These are phyloP conservation scores for Penicillium subrubescens DNA, from an alignment of 495 filamentous ascomycete genomes.

Conservation along the genomic window DNA sequence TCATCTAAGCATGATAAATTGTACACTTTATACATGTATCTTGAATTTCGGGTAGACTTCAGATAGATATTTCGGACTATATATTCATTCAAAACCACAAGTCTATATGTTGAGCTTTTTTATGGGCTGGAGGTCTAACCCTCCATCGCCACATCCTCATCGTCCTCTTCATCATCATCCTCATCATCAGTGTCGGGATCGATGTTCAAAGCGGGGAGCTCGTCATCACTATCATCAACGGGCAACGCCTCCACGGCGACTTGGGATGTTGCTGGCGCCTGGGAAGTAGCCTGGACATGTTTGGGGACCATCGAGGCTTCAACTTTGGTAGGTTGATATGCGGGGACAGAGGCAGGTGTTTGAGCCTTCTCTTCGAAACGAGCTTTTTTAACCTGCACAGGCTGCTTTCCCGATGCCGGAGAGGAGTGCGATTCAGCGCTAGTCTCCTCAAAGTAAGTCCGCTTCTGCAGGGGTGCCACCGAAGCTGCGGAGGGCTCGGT, in stretches of 20 bases:
- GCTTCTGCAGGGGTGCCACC: conserved; percentile 31
- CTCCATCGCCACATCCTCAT: conserved; percentile 40
- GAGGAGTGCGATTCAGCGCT: conserved; percentile 10
- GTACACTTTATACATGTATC: conserved; percentile 6
- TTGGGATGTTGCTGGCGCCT: conserved; percentile 15
- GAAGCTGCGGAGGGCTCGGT: conserved; percentile 12
- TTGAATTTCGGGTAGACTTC: neutral
- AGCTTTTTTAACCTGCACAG: conserved; percentile 35
- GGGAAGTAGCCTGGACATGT: conserved; percentile 13
- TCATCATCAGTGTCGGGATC: conserved; percentile 50
- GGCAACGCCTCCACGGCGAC: conserved; percentile 10
- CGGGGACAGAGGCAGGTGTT: conserved; percentile 11
- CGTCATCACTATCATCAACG: conserved; percentile 52
- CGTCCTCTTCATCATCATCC: conserved; percentile 38
- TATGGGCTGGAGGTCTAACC: conserved; percentile 14
- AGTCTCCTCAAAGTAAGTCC: conserved; percentile 36
- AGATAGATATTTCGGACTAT: neutral
- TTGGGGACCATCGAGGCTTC: conserved; percentile 15
- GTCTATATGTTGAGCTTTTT: neutral
- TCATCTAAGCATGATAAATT: conserved; percentile 16
- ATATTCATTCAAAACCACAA: neutral
- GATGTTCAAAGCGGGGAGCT: conserved; percentile 50
- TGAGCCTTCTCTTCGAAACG: conserved; percentile 30
- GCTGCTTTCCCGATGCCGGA: conserved; percentile 9
- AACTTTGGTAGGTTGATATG: conserved; percentile 8